phyloP scores from a whole-genome alignment of 2,329 filamentous ascomycete species.

The Hymenotorrendiella dingleyae region DNA sequence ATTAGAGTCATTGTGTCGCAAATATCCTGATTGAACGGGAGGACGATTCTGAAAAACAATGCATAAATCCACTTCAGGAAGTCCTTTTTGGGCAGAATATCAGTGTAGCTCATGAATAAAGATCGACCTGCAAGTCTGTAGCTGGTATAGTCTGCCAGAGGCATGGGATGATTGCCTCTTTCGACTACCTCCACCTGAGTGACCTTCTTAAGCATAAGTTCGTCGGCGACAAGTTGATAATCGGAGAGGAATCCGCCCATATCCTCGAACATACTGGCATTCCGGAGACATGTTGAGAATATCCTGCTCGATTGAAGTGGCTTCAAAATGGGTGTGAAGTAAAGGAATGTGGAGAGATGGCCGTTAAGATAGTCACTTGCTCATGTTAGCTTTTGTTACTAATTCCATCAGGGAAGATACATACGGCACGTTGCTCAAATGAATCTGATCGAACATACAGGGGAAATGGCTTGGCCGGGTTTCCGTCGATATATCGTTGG shows the following conservation, averaged over 20 bases:
- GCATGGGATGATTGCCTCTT: neutral
- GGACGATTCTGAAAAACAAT: conserved; percentile 11
- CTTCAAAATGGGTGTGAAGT: conserved; percentile 10
- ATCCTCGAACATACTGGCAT: neutral
- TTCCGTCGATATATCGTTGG: neutral
- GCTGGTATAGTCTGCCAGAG: conserved; percentile 4
- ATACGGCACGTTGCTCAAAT: conserved; percentile 19
- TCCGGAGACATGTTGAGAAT: conserved; percentile 10
- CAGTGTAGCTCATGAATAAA: no score
- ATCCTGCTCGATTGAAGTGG: neutral
- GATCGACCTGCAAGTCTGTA: no score
- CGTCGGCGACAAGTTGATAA: conserved; percentile 10
- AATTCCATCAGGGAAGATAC: neutral
- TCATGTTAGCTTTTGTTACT: neutral
- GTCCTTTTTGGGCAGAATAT: conserved; percentile 3
- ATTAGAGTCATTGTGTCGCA: neutral
- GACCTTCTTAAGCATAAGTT: conserved; percentile 5
- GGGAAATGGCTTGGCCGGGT: conserved; percentile 9
- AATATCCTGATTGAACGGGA: conserved; percentile 8
- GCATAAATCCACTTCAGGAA: conserved; percentile 14
- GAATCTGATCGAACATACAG: conserved; percentile 8
- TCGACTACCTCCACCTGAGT: neutral
- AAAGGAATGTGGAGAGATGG: conserved; percentile 9
- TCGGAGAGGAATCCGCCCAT: conserved; percentile 8
- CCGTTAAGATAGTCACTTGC: conserved; percentile 10